These are phyloP conservation scores for Dendrocalamus latiflorus DNA, from an alignment of 202 grass and related monocot genomes.

Conservation along the genomic window DNA sequence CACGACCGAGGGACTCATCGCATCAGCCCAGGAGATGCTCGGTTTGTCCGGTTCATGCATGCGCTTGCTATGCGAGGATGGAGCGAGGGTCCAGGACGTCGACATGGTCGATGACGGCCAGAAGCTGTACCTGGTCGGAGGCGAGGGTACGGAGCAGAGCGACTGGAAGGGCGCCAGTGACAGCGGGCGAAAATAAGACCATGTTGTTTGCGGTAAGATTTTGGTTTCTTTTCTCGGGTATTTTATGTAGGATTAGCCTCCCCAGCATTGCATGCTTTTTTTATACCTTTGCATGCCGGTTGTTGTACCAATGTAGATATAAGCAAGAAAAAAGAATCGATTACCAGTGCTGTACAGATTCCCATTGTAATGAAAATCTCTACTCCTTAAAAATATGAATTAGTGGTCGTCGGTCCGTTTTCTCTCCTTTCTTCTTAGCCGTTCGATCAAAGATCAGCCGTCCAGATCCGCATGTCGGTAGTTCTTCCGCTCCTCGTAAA, in stretches of 20 bases:
- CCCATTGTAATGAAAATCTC: not conserved
- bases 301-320: not conserved
- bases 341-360: not conserved
- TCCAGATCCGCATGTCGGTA: too few relatives aligned
- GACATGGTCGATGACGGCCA: conserved; percentile 61
- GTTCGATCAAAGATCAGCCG: too few relatives aligned
- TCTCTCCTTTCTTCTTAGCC: too few relatives aligned
- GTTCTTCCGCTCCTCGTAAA: too few relatives aligned
- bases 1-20: conserved; percentile 58
- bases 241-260: not conserved
- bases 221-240: not conserved
- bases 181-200: not conserved
- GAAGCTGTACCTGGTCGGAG: conserved; percentile 66
- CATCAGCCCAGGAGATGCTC: conserved; percentile 60
- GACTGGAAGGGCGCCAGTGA: not conserved
- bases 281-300: not conserved
- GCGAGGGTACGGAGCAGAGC: not conserved
- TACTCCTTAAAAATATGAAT: too few relatives aligned
- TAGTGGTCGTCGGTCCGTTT: too few relatives aligned
- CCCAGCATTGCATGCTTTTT: not conserved
- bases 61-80: conserved; percentile 22
- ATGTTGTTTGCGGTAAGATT: not conserved
- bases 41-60: conserved; percentile 5
- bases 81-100: conserved; percentile 38
- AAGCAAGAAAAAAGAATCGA: not conserved